These are phyloP conservation scores for Bruguiera gymnorhiza DNA, from an alignment of 345 rosid species.

Conservation along the genomic window DNA sequence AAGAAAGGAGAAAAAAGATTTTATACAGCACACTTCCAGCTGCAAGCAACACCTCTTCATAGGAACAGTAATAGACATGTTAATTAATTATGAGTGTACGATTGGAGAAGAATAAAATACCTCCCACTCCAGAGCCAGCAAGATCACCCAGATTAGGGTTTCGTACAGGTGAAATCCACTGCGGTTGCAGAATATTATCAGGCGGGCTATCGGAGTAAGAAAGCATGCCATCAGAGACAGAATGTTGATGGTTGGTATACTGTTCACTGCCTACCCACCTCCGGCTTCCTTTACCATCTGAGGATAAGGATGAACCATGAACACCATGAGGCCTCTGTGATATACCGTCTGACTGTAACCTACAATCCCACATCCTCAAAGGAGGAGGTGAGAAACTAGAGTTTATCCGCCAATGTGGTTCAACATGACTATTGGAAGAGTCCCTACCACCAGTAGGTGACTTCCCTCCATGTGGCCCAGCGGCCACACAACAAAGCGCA, in stretches of 20 bases:
- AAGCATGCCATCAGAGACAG: slow-evolving; percentile 64
- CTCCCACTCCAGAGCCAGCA: slow-evolving; percentile 42
- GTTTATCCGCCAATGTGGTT: slow-evolving; percentile 72
- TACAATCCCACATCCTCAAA: slow-evolving; percentile 59
- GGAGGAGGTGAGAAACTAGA: slow-evolving; percentile 78
- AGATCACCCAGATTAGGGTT: slow-evolving; percentile 42
- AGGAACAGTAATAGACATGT: not conserved
- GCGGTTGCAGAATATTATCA: slow-evolving; percentile 50
- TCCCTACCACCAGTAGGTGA: slow-evolving; percentile 43
- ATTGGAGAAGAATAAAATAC: slow-evolving; percentile 20
- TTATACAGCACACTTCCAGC: not conserved
- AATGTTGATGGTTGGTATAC: slow-evolving; percentile 53
- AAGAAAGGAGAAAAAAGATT: not conserved
- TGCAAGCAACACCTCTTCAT: not conserved
- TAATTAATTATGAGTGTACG: not conserved
- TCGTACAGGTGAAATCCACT: slow-evolving; percentile 53
- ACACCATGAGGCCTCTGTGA: slow-evolving; percentile 36
- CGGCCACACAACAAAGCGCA: slow-evolving; percentile 93
- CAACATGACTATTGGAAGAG: slow-evolving; percentile 38
- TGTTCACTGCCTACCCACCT: slow-evolving; percentile 47
- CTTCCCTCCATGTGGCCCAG: slow-evolving; percentile 82
- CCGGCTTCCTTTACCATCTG: slow-evolving; percentile 45
- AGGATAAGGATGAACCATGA: slow-evolving; percentile 43
- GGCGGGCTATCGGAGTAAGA: slow-evolving; percentile 55
- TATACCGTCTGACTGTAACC: slow-evolving; percentile 51